Evolutionary conservation across 140 eudicot genomes (phyloP).

Genomic region (Bidens hawaiensis): DNA sequence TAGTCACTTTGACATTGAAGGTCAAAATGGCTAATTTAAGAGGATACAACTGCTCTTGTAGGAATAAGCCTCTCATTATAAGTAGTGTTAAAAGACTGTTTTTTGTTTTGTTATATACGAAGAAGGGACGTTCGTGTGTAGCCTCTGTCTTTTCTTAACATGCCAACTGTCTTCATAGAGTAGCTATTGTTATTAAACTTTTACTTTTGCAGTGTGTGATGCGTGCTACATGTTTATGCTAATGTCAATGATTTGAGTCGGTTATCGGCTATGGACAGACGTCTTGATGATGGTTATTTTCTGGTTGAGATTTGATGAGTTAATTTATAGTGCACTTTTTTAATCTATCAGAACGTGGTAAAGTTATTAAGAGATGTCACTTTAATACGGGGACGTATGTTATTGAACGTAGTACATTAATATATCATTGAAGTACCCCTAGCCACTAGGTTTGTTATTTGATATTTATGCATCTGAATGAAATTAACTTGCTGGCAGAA

Average conservation of each 20-base stretch:
- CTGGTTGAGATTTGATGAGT: constrained; percentile 2
- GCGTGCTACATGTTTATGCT: constrained; percentile 2
- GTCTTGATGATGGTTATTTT: constrained; percentile 3
- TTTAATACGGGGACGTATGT: neutral
- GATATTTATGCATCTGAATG: neutral
- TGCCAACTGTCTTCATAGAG: neutral
- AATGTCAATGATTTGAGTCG: constrained; percentile 1
- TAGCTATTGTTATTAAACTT: neutral
- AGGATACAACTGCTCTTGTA: constrained; percentile 9
- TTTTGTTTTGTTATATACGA: neutral
- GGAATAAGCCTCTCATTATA: neutral
- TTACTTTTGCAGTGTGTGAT: neutral
- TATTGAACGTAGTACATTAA: neutral
- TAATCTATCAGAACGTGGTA: neutral
- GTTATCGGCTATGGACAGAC: neutral
- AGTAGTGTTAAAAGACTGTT: neutral
- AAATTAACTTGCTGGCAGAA: constrained; percentile 10
- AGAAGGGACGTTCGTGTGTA: neutral
- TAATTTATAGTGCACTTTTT: neutral
- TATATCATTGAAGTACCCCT: neutral
- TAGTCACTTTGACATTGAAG: constrained; percentile 1
- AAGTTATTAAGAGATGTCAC: neutral
- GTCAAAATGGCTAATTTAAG: neutral
- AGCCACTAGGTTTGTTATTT: neutral
- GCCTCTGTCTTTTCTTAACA: neutral